Base-by-base conservation (phyloP, 1,139 yeast species). In the Sugiyamaella novakii region DNA sequence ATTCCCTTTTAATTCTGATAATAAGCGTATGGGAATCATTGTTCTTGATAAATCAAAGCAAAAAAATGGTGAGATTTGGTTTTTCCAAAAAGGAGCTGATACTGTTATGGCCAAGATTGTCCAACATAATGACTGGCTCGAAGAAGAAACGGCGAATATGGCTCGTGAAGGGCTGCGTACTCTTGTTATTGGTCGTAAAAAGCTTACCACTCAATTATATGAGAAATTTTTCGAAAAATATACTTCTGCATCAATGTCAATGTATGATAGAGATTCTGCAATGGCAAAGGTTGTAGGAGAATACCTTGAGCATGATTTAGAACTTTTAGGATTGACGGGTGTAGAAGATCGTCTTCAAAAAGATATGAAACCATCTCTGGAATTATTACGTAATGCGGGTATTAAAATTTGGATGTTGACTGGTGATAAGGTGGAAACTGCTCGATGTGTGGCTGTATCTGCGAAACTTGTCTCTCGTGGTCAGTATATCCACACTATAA, bases 401-500 rank as follows among this genome's bases (percentile, higher is more conserved):
- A 82, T 94, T 51, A 88, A 88, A 62, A 92, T 94, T 46, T 94
- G 99, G 99, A 94, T 94, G 98, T 74, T 94, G 45, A 94, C 99
- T 0, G 99, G 99, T 56, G 99, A 94, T 66, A 94, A 94, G 66
- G 98, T 92, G 6, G 99, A 94, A 69, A 94, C 99, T 0, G 98
- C 98, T 0, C 80, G 88, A 54, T 92, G 98, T 76, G 97, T 94
- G 30, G 89, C 98, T 19, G 87, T 94, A 14, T 87, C 96, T 65
- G 94, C 98, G 19, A 83, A 91, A 62, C 78, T 94, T 50, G 92
- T 94, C 39, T 78, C 95, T 2, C 79, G 98, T 54, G 98, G 98
- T 4, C 98, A 92, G 67, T 86, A 84, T 61, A 89, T 94, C 22
- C 96, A 91, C 62, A 83, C 89, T 4, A 78, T 94, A 24, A 85